Evolutionary conservation across 2,329 filamentous ascomycete species (phyloP), one percentile per base, ranked within the genome.

Genomic region (Clonostachys solani): DNA sequence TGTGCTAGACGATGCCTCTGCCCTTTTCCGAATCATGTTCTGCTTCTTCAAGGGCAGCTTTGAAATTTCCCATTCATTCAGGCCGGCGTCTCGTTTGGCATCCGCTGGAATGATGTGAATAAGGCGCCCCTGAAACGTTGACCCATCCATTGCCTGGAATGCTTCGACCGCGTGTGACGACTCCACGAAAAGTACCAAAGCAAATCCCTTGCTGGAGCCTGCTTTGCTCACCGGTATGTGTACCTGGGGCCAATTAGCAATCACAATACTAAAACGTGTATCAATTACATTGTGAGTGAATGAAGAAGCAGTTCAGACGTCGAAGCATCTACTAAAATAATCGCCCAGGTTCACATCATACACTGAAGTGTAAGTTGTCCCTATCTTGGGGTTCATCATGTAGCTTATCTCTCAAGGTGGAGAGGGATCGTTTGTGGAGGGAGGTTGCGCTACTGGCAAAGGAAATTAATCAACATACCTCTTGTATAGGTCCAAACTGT

Each of bases 321-420:
- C 90, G 84, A 92, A 87, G 89, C 89, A 96, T 97, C 92, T 99
- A 99, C 94, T 96, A 99, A 96, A 95, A 96, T 94, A 87, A 81
- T 89, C 85, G 91, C 85, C 86, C 86, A 84, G 83, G 69, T 78
- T 90, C 77, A 83, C 88, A 92, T 95, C 92, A 97, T 76, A 77
- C 90, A 88, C 89, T 73, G 66, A 60, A 77, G 87, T 87, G 92
- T 96, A 88, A 91, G 92, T 84, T 97, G 94, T 97, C 94, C 94
- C 94, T 97, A 97, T 97, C 94, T 87, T 29, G 87, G 88, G 82
- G 74, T 89, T 97, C 92, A 97, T 97, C 94, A 92, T 80, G 68
- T 72, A 74, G 36, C 36, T 19, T 18, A 8, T n/a, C n/a, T 18
- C 29, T 16, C 42, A 8, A 43, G 23, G 19, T 15, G 37, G 12